Base-by-base conservation (phyloP, 257 asterid species). In the Nicotiana benthamiana region DNA sequence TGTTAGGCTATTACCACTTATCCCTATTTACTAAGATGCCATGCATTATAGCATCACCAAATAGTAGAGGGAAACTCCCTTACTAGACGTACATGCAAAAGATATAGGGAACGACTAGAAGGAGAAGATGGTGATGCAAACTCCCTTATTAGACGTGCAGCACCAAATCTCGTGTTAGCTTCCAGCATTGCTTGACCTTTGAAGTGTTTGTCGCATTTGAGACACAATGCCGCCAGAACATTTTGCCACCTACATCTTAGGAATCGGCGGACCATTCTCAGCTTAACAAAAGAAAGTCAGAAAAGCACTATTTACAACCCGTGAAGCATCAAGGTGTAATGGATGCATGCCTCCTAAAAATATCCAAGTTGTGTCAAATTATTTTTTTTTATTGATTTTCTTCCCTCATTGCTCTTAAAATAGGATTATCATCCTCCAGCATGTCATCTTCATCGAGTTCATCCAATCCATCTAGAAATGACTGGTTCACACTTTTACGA, bases 401-500 rank as follows among this genome's bases (percentile, higher is more conserved):
- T 83, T 84, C 83, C 67, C 81, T 83, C 89, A 82, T 61, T 80
- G 85, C 89, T 85, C 90, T 83, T 65, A 84, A 51, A 80, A 87
- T 32, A 13, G 90, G 90, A 84, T 88, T 84, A 52, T 86, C 90
- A 30, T 66, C 81, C 40, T 89, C 85, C 54, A 52, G 40, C 40
- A 46, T 56, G 62, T 92, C 89, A 16, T 89, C 91, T 5, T 91
- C 96, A 13, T 87, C 91, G 24, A 82, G 83, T 81, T 94, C 97
- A 62, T 96, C 95, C 83, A 92, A 72, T 80, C 87, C 97, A 80
- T 90, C 91, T 54, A 91, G 86, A 43, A 94, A 22, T 20, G 97
- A 94, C 86, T 96, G 98, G 77, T 93, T 96, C 79, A 91, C 84
- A n/a, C 68, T 86, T 90, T 92, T 96, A 78, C 99, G 98, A 12